phyloP scores from a whole-genome alignment of 1,284 basidiomycete species.

The Dichomitus squalens region DNA sequence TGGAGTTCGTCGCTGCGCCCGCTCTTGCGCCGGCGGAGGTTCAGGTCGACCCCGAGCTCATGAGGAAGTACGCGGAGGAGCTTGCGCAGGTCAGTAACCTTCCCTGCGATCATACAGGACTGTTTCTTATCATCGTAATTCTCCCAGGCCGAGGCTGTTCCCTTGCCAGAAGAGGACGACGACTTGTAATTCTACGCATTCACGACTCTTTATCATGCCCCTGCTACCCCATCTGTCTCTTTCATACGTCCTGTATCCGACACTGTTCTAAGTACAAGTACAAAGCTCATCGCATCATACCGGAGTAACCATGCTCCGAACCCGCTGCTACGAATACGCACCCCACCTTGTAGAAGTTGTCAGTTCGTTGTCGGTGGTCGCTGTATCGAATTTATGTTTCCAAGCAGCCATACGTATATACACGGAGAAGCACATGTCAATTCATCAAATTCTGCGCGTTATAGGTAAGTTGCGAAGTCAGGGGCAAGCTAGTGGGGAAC shows the following conservation, averaged over 20 bases:
- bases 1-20: conserved; percentile 97
- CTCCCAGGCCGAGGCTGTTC: conserved; percentile 67
- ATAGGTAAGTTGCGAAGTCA: too few species aligned
- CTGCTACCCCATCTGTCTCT: conserved; percentile 22
- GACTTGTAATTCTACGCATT: conserved; percentile 40
- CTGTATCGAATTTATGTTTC: conserved; percentile 14
- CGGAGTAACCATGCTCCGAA: conserved; percentile 16
- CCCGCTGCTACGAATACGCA: conserved; percentile 14
- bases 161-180: conserved; percentile 82
- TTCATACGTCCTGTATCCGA: conserved; percentile 27
- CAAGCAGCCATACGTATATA: neutral
- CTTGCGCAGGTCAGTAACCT: conserved; percentile 58
- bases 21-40: conserved; percentile 97
- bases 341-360: conserved; percentile 18
- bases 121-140: neutral
- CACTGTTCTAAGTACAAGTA: conserved; percentile 30
- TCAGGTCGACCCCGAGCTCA: conserved; percentile 78
- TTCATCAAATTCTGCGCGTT: too few species aligned
- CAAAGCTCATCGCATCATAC: conserved; percentile 24
- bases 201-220: conserved; percentile 17
- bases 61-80: conserved; percentile 85
- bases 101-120: neutral
- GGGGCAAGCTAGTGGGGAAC: too few species aligned
- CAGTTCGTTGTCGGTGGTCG: conserved; percentile 10
- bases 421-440: neutral